Evolutionary conservation across 768 basidiomycete species (phyloP).

Genomic region (Galerina marginata): DNA sequence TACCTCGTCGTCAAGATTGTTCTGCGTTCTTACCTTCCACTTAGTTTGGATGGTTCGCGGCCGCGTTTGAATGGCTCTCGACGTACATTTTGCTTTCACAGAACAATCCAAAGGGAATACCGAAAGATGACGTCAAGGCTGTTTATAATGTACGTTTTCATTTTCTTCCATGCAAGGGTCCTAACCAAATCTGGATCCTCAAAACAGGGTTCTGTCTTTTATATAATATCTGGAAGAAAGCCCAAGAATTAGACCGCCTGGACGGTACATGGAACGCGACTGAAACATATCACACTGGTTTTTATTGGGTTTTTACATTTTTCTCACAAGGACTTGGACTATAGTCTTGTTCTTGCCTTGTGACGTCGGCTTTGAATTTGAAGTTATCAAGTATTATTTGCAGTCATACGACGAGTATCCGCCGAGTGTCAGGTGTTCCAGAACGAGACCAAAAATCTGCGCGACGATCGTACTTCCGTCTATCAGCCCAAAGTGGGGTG

Average conservation of each 20-base stretch:
- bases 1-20: neutral
- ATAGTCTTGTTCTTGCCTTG: no score
- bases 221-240: constrained; percentile 32
- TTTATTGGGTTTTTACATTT: no score
- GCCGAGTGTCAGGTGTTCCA: no score
- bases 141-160: constrained; percentile 41
- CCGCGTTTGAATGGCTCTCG: constrained; percentile 46
- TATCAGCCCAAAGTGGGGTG: no score
- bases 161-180: neutral
- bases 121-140: constrained; percentile 44
- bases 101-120: constrained; percentile 37
- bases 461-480: no score
- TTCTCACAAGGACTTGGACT: no score
- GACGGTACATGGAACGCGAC: no score
- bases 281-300: no score
- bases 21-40: neutral
- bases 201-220: constrained; percentile 40
- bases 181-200: neutral
- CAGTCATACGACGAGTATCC: no score
- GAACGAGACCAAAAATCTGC: no score
- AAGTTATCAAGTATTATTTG: no score
- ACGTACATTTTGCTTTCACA: constrained; percentile 46
- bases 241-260: neutral
- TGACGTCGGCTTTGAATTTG: no score
- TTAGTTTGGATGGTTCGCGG: constrained; percentile 49